Percentiles rank a stretch among this genome's conserved stretches.
Conservation (phyloP, 257 asterid genomes). For the Fraxinus cuspidata region DNA sequence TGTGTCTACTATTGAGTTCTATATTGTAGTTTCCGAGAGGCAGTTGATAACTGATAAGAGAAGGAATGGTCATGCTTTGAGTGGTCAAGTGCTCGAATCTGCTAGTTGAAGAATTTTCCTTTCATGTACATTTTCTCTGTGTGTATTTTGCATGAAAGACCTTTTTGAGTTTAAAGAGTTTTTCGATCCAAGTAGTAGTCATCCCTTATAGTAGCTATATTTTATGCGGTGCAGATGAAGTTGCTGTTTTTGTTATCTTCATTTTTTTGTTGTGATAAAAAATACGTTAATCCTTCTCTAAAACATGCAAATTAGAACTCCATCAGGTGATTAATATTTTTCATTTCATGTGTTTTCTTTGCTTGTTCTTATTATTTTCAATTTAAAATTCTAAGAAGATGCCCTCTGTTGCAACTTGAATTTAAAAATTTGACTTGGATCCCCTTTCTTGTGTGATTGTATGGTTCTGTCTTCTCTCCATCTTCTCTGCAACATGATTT, state of each 20-base stretch:
- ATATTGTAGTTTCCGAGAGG: not conserved
- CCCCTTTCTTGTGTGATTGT: not conserved
- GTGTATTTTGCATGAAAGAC: not conserved
- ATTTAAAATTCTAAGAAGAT: slow-evolving; percentile 19
- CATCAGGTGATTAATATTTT: not conserved
- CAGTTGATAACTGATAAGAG: slow-evolving; percentile 6
- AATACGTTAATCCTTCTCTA: not conserved
- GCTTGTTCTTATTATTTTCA: slow-evolving; percentile 10
- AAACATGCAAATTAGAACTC: not conserved
- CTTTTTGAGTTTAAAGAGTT: not conserved
- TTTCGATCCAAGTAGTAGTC: not conserved
- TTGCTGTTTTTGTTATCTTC: not conserved
- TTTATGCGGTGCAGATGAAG: not conserved
- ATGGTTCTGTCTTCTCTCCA: not conserved
- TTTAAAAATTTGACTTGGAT: not conserved
- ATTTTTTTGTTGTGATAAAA: not conserved
- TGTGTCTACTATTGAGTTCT: not conserved
- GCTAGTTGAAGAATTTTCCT: not conserved
- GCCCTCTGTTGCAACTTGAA: slow-evolving; percentile 8
- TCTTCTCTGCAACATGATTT: not conserved
- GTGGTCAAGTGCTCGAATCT: not conserved
- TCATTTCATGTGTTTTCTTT: not conserved
- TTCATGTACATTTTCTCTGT: not conserved
- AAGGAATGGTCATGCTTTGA: not conserved
- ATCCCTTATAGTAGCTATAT: not conserved